Evolutionary conservation across 1,139 yeast genomes (phyloP).

Genomic region (Geotrichum aggregatum): DNA sequence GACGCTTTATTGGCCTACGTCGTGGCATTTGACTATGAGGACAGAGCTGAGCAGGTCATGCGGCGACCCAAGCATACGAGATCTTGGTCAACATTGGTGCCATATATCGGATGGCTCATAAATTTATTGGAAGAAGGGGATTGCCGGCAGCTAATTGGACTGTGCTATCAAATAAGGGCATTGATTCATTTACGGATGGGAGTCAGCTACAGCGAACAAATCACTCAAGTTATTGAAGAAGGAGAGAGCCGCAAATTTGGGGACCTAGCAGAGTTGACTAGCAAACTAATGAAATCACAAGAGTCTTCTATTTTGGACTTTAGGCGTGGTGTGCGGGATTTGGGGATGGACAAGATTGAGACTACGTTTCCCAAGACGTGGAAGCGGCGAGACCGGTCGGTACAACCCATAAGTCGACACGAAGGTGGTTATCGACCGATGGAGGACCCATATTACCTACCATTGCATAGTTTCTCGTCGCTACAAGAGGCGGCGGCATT

Average conservation of each 20-base stretch:
- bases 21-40: conserved; percentile 43
- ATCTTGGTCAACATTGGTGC: conserved; percentile 40
- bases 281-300: conserved; percentile 26
- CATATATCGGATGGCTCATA: conserved; percentile 35
- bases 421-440: conserved; percentile 37
- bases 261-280: conserved; percentile 16
- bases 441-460: conserved; percentile 39
- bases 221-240: not conserved
- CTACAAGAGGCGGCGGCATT: conserved; percentile 44
- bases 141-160: conserved; percentile 31
- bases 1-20: conserved; percentile 40
- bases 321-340: conserved; percentile 33
- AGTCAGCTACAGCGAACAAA: conserved; percentile 21
- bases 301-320: conserved; percentile 36
- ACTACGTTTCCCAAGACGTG: conserved; percentile 36
- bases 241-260: no score
- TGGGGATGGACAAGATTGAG: conserved; percentile 31
- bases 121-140: conserved; percentile 25
- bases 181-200: conserved; percentile 37
- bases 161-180: conserved; percentile 39
- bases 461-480: conserved; percentile 40
- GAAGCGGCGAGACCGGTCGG: conserved; percentile 25
- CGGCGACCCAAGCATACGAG: conserved; percentile 31
- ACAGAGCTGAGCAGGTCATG: conserved; percentile 34
- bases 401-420: conserved; percentile 26